Evolutionary conservation across 1,284 basidiomycete species (phyloP), one percentile per base, ranked within the genome.

Genomic region (Ceratobasidium sp.): DNA sequence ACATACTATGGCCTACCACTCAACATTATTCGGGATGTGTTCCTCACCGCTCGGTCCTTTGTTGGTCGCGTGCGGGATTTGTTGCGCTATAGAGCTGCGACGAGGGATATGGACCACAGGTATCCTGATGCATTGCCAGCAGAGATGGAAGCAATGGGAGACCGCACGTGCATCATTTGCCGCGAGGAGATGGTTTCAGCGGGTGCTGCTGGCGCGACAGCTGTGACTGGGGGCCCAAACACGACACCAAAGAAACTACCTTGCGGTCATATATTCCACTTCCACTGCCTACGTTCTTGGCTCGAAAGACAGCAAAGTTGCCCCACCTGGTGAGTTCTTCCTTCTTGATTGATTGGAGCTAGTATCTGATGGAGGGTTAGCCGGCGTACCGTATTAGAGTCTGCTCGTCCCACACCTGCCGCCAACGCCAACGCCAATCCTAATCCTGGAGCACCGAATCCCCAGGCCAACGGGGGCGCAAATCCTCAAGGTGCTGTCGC

Each of bases 181-280:
- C 86, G 97, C n/a, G 96, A 99, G 79, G 96, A 99, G 77, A 96
- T 99, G 94, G 79, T 86, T 22, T 54, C 69, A 31, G n/a, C 64
- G 7, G 38, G 35, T 12, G 34, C 53, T 25, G 62, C 40, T 58
- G 43, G 42, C 40, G 64, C 17, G n/a, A 53, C 38, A 20, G 57
- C 57, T 53, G 58, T 52, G 6, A 76, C 78, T 35, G 90, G 90
- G 69, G 93, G 91, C 1, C 93, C 92, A 22, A 98, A 98, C 75
- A 92, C 92, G 69, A 96, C 94, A 6, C 96, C 96, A 3, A 99
- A 98, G 81, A 96, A 94, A 77, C 83, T 99, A 13, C 91, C 89
- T 4, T 99, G 97, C 80, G 95, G 95, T 0, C 97, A 99, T 78
- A 89, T 98, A 53, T 99, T 99, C 83, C 97, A 99, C 79, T 97